Base-by-base conservation (phyloP, 768 basidiomycete species). In the Rickenella mellea region DNA sequence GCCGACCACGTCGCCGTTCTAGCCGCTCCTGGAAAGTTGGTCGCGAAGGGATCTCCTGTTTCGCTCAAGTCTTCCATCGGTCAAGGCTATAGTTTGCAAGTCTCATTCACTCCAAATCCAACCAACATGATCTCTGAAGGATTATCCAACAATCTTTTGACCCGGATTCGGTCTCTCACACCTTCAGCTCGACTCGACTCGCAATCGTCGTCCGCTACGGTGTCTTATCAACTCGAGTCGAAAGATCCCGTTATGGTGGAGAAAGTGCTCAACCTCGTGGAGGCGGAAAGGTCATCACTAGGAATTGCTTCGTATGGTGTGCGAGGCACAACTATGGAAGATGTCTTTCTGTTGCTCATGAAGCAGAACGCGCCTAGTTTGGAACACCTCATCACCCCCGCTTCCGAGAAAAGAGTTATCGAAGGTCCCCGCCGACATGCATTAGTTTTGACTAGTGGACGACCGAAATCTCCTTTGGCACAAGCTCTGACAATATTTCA, bases 301-400 rank as follows among this genome's bases (percentile, higher is more conserved):
- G 45, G 55, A 7, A 63, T 84, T 27, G 52, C 52, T 0, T 76
- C 74, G 0, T 83, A 80, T 51, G 80, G 85, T 43, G 68, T 86
- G 20, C 59, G 82, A 17, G 79, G 82, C 8, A 80, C 84, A 0
- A 76, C 83, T 7, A 80, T 90, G 29, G 86, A 90, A 56, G 83
- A 87, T 43, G 81, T 90, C 33, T 89, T 90, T 63, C 68, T 90
- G 15, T 68, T 72, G 29, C 59, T 90, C 12, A 85, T 87, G 82
- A 58, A 59, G 30, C 19, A 51, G 36, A 1, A 33, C 27, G 12
- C 61, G 70, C 33, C 33, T 6, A 36, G 10, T 12, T 10, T 17
- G 19, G 33, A 11, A 3, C n/a, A n/a, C n/a, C n/a, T n/a, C n/a
- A n/a, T n/a, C n/a, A n/a, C n/a, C n/a, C n/a, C n/a, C n/a, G n/a